Conservation (phyloP, 2,329 filamentous ascomycete genomes). For the Fusarium sp. region DNA sequence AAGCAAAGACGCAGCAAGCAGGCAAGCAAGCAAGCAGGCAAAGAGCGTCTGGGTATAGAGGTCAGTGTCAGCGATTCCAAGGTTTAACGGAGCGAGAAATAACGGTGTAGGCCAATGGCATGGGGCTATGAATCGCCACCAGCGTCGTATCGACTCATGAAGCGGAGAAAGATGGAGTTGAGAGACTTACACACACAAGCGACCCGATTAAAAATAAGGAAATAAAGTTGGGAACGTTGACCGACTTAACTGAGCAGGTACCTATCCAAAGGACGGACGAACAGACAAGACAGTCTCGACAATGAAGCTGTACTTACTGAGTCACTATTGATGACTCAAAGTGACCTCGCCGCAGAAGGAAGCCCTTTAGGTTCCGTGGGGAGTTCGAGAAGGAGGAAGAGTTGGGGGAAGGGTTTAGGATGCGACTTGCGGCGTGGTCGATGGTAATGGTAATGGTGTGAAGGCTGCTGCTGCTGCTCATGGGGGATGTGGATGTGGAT, state of each 20-base stretch:
- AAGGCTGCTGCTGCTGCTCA: slow-evolving; percentile 15
- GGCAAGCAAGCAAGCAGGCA: not conserved
- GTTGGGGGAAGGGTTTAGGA: slow-evolving; percentile 41
- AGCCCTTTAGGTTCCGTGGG: slow-evolving; percentile 28
- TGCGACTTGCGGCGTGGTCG: slow-evolving; percentile 37
- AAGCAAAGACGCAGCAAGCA: slow-evolving; percentile 29
- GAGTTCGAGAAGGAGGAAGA: slow-evolving; percentile 36
- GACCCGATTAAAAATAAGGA: slow-evolving; percentile 29
- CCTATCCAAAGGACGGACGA: slow-evolving; percentile 9
- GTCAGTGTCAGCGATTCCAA: slow-evolving; percentile 45
- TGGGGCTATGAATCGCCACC: slow-evolving; percentile 51
- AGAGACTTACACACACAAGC: slow-evolving; percentile 44
- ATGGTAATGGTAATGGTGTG: slow-evolving; percentile 36
- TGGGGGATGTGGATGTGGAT: slow-evolving; percentile 22
- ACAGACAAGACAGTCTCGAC: slow-evolving; percentile 13
- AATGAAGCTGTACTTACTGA: slow-evolving; percentile 23
- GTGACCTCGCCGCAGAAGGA: slow-evolving; percentile 33
- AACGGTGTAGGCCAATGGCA: slow-evolving; percentile 40
- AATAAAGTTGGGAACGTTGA: slow-evolving; percentile 23
- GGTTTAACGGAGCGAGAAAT: slow-evolving; percentile 21
- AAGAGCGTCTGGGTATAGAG: slow-evolving; percentile 36
- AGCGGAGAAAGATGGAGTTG: slow-evolving; percentile 18
- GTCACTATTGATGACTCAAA: slow-evolving; percentile 28
- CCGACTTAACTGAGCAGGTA: not conserved
- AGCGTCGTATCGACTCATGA: slow-evolving; percentile 38